A percentile compares a stretch with the other conserved stretches of the same genome.
phyloP scores from a whole-genome alignment of 495 filamentous ascomycete genomes.

The Tuber borchii region DNA sequence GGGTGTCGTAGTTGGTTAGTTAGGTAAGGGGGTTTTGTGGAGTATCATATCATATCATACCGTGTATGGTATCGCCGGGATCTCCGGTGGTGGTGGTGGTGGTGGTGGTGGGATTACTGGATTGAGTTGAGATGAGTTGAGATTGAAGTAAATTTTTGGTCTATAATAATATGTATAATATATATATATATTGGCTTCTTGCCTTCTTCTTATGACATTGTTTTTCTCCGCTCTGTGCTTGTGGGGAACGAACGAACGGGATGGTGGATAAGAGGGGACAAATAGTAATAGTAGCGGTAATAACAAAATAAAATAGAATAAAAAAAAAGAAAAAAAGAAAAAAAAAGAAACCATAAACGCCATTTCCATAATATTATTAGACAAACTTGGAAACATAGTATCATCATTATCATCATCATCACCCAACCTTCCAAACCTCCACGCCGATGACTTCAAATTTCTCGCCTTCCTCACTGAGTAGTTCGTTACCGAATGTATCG shows the following conservation, averaged over 20 bases:
- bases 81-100: no score
- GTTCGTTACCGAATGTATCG: constrained; percentile 91
- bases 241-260: no score
- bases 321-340: no score
- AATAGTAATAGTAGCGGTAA: neutral
- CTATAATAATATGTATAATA: neutral
- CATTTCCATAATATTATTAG: neutral
- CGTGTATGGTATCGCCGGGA: neutral
- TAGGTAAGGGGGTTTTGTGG: neutral
- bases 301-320: neutral
- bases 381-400: neutral
- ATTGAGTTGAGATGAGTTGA: no score
- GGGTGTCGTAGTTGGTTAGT: no score
- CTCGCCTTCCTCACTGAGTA: constrained; percentile 75
- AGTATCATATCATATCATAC: no score
- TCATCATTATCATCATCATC: no score
- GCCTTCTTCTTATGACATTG: neutral
- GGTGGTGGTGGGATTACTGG: neutral
- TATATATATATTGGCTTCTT: neutral
- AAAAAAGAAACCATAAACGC: neutral
- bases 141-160: no score
- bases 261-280: neutral
- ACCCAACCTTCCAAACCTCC: constrained; percentile 80
- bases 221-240: neutral
- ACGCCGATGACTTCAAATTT: constrained; percentile 91